Conservation (phyloP, 1,284 basidiomycete species). For the Volvariella surrecta region DNA sequence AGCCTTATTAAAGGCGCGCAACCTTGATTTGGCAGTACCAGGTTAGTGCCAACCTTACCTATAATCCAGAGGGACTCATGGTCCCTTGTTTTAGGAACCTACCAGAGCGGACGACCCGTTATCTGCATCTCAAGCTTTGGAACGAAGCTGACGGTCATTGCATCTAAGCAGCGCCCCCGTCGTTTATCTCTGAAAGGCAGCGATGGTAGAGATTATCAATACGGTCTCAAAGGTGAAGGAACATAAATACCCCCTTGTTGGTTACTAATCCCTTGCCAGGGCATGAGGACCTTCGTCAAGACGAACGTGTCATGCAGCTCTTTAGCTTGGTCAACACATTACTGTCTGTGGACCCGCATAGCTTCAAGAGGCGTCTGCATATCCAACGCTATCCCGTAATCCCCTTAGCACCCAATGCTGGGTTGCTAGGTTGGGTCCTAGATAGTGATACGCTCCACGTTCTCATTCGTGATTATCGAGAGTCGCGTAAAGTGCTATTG, state of each 20-base stretch:
- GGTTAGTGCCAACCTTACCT: constrained; percentile 39
- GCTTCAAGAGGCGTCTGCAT: constrained; percentile 93
- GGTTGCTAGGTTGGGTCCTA: constrained; percentile 92
- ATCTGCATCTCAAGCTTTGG: constrained; percentile 82
- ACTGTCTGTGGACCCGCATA: constrained; percentile 87
- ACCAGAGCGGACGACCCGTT: constrained; percentile 84
- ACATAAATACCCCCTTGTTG: not conserved
- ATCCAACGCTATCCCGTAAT: constrained; percentile 94
- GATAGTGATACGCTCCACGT: constrained; percentile 99
- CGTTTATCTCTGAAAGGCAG: constrained; percentile 85
- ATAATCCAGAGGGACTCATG: no score
- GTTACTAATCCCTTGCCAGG: constrained; percentile 33
- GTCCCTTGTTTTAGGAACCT: no score
- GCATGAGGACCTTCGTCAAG: constrained; percentile 98
- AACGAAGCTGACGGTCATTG: constrained; percentile 86
- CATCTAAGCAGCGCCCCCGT: constrained; percentile 97
- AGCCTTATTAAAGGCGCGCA: constrained; percentile 80
- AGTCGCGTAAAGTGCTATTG: constrained; percentile 90
- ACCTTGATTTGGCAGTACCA: constrained; percentile 92
- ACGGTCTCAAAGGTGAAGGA: constrained; percentile 75
- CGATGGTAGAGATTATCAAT: constrained; percentile 93
- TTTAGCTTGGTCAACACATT: constrained; percentile 97
- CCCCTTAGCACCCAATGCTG: constrained; percentile 94
- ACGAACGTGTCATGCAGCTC: constrained; percentile 98
- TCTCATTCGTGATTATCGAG: constrained; percentile 92